phyloP scores from a whole-genome alignment of 2,329 filamentous ascomycete species.

The Epichloe sp. region DNA sequence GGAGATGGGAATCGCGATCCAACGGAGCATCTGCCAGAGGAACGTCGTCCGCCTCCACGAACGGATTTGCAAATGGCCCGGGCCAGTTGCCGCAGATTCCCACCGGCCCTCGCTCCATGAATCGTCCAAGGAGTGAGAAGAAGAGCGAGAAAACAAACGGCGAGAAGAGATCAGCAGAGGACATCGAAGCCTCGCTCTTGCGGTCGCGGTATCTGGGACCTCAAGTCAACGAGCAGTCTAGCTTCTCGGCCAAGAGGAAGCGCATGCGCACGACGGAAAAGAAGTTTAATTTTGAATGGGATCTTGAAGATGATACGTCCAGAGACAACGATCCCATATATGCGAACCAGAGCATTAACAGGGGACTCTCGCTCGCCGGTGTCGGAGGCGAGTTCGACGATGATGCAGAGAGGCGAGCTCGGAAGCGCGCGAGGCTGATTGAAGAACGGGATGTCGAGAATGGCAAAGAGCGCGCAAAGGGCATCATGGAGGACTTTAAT shows the following conservation, averaged over 20 bases:
- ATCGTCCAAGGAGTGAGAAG: slow-evolving; percentile 26
- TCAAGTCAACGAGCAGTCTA: slow-evolving; percentile 68
- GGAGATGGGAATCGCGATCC: slow-evolving; percentile 19
- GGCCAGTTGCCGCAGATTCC: slow-evolving; percentile 31
- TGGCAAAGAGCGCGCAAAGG: slow-evolving; percentile 61
- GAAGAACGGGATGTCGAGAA: slow-evolving; percentile 63
- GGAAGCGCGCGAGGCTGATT: slow-evolving; percentile 53
- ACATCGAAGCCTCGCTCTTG: slow-evolving; percentile 61
- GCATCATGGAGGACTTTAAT: slow-evolving; percentile 73
- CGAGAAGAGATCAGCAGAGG: slow-evolving; percentile 36
- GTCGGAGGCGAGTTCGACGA: slow-evolving; percentile 39
- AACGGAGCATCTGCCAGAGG: slow-evolving; percentile 10
- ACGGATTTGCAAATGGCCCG: slow-evolving; percentile 14
- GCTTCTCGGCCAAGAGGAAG: slow-evolving; percentile 93
- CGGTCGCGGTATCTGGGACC: slow-evolving; percentile 83
- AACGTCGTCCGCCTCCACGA: slow-evolving; percentile 9
- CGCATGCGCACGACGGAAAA: slow-evolving; percentile 81
- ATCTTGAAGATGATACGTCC: slow-evolving; percentile 76
- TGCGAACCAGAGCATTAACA: slow-evolving; percentile 18
- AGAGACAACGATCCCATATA: slow-evolving; percentile 64
- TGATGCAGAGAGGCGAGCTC: slow-evolving; percentile 39
- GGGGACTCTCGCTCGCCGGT: slow-evolving; percentile 30
- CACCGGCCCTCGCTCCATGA: slow-evolving; percentile 59
- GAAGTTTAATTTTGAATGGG: slow-evolving; percentile 99
- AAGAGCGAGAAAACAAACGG: slow-evolving; percentile 23